These are phyloP conservation scores for Aspergillus persii DNA, from an alignment of 2,329 filamentous ascomycete species.

Conservation along the genomic window DNA sequence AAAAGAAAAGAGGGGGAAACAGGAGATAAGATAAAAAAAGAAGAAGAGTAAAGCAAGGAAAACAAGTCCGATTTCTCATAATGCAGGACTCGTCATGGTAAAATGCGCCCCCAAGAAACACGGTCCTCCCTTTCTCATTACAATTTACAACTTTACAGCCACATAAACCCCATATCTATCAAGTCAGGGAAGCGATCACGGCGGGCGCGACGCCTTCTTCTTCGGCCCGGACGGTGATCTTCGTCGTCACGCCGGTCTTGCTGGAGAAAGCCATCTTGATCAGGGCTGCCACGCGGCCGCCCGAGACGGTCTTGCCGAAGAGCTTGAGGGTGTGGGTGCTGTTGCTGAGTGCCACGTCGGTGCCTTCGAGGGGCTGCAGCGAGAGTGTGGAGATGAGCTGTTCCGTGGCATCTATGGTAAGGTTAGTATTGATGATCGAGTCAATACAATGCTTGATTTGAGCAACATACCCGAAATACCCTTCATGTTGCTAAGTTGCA, in stretches of 20 bases:
- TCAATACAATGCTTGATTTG: too few relatives aligned
- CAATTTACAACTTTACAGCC: constrained; percentile 16
- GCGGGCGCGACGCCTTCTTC: constrained; percentile 86
- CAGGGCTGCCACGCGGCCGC: constrained; percentile 81
- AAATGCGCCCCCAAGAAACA: constrained; percentile 16
- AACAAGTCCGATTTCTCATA: constrained; percentile 20
- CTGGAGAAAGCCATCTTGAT: constrained; percentile 92
- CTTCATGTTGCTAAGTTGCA: constrained; percentile 84
- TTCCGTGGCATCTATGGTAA: constrained; percentile 78
- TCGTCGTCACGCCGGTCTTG: constrained; percentile 92
- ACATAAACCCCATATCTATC: constrained; percentile 30
- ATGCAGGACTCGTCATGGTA: constrained; percentile 20
- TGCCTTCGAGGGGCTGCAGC: constrained; percentile 90
- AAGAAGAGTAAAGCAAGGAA: constrained; percentile 10
- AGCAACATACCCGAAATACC: constrained; percentile 76
- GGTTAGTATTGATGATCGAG: constrained; percentile 21
- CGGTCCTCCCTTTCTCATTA: constrained; percentile 9
- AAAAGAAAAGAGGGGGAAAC: not conserved
- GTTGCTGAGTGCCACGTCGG: constrained; percentile 81
- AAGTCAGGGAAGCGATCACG: constrained; percentile 81
- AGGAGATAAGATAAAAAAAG: not conserved
- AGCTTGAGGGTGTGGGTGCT: constrained; percentile 94
- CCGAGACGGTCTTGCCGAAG: constrained; percentile 89
- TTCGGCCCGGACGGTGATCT: constrained; percentile 88
- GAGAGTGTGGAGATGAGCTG: constrained; percentile 82